Evolutionary conservation across 2,329 filamentous ascomycete species (phyloP), one percentile per base, ranked within the genome.

Genomic region (Penicillium concentricum): DNA sequence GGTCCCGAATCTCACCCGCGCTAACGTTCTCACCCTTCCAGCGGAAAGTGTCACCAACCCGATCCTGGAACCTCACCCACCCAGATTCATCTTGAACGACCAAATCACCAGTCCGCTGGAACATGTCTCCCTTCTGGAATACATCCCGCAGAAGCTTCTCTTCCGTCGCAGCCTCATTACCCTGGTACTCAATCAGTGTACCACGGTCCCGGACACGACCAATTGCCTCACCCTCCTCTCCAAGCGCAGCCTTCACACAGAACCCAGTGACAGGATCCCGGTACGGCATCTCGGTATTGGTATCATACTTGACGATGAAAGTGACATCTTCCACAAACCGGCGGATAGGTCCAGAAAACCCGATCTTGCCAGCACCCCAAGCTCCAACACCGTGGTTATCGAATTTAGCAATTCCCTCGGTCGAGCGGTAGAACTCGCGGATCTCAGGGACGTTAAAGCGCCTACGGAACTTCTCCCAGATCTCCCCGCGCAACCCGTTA

Each of bases 341-440:
- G 13, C 73, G 67, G 16, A 80, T 63, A 1, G 74, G 73, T 0
- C 79, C 78, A 0, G 71, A 68, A 56, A 78, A 79, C 0, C 77
- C 78, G 22, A 80, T 68, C 28, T 77, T 78, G 0, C 78, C 78
- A 5, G 71, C 77, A 5, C 73, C 77, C 64, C 69, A 78, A 0
- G 72, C 64, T 4, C 76, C 76, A 24, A 63, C 64, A 18, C 73
- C 76, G 39, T 73, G 70, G 51, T 81, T 80, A 56, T 79, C 76
- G 35, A 76, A 79, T 35, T 76, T 78, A 7, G 76, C 75, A 1
- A 79, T 58, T 2, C 78, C 79, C 54, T 81, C 79, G 0, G 78
- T 81, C 4, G 76, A 77, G 4, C 77, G 70, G 57, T 80, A 81
- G 58, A 80, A 79, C 57, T 81, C 79, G 8, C 78, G 71, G 39